Evolutionary conservation across 805 yeast species (phyloP), one percentile per base, ranked within the genome.

Genomic region (Starmerella apis): DNA sequence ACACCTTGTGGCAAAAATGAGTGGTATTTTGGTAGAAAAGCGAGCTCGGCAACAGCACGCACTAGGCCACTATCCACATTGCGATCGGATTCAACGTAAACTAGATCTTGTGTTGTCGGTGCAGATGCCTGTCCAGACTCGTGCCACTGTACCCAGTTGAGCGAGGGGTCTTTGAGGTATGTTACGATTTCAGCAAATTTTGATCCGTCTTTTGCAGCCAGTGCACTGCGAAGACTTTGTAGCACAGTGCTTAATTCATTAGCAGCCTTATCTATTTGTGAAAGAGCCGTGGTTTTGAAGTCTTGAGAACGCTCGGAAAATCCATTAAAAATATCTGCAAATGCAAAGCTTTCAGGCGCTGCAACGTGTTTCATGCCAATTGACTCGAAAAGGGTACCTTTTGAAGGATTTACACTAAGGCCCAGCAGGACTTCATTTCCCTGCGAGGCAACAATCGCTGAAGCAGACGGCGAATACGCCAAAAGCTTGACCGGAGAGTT

Each of bases 81-180:
- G 48, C 81, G 70, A 61, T 85, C 94, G 23, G 70, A 67, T 47
- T 81, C 86, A 9, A 78, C 77, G 55, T 79, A 85, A 56, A 76
- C 79, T 6, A 46, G 50, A 4, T 75, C 73, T 47, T 68, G 64
- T 52, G 68, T 71, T 1, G 45, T 55, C 4, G 53, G 48, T 6
- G 50, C 50, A 19, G 57, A 52, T 28, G 62, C 61, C 39, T 39
- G 14, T 2, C 46, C 47, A 7, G 31, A n/a, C 9, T 20, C 37
- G 19, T 39, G 47, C 48, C 46, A 47, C 14, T 59, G 58, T 9
- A n/a, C 27, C 55, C 57, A 53, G 1, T 38, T 27, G n/a, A 50
- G 31, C 13, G 25, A 6, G 1, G 53, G 47, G 14, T 47, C 39
- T 36, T 58, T 58, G 37, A 55, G 45, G 42, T 56, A 59, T 2